Evolutionary conservation across 768 basidiomycete genomes (phyloP).

Genomic region (Mycena polygramma): DNA sequence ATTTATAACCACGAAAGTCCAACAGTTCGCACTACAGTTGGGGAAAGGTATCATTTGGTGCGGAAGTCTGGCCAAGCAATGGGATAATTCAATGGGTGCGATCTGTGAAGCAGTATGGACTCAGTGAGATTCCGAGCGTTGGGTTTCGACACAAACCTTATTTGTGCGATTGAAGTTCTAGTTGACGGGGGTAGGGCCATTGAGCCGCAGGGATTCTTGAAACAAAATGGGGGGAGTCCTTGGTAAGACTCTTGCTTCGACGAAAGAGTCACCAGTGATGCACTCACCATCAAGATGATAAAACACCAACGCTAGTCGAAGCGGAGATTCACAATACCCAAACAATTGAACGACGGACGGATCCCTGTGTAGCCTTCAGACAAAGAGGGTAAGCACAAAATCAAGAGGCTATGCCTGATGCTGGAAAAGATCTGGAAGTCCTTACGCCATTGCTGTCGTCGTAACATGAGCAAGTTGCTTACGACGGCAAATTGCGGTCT

Average conservation of each 20-base stretch:
- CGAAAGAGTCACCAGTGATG: neutral
- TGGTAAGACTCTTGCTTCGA: neutral
- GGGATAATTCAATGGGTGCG: too few relatives aligned
- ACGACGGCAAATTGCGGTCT: too few relatives aligned
- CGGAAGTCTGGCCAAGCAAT: too few relatives aligned
- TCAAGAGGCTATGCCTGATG: neutral
- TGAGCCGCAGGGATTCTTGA: neutral
- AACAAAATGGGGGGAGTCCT: neutral
- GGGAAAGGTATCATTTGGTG: too few relatives aligned
- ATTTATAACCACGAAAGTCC: neutral
- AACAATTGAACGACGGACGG: conserved; percentile 3
- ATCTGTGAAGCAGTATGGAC: too few relatives aligned
- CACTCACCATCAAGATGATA: conserved; percentile 6
- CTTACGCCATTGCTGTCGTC: conserved; percentile 18
- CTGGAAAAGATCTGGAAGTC: conserved; percentile 11
- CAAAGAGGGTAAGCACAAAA: neutral
- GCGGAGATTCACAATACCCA: conserved; percentile 18
- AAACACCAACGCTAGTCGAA: conserved; percentile 11
- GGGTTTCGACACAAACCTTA: too few relatives aligned
- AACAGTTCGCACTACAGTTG: neutral
- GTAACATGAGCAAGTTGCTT: neutral
- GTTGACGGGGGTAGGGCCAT: too few relatives aligned
- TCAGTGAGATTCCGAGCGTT: too few relatives aligned
- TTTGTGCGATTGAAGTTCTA: too few relatives aligned
- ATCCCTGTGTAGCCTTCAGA: neutral